Evolutionary conservation across 78 protist genomes (phyloP), one percentile per base, ranked within the genome.

Genomic region (Speleostelium caveatum): DNA sequence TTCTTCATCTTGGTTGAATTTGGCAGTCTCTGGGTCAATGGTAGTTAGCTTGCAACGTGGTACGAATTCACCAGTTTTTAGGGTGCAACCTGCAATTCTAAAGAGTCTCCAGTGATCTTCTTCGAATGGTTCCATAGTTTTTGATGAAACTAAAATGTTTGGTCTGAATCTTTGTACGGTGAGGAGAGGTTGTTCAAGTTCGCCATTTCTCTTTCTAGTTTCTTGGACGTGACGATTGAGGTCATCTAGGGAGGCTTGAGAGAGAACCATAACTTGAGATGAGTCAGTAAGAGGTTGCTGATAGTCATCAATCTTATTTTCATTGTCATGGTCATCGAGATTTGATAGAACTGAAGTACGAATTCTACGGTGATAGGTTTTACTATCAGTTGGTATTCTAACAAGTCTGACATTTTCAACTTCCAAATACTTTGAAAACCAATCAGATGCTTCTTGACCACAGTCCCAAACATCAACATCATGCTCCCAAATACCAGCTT

Each of bases 1-100:
- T 45, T 83, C 90, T 7, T 83, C 36, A n/a, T 67, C 78, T 2
- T 76, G 90, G 32, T 83, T 26, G 32, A 83, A 7, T 2, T 41
- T 63, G 32, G 58, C 90, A 12, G 17, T 41, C 6, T 67, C 24
- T 30, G 21, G 79, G 2, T 67, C 59, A 36, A 83, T 61, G 2
- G 90, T 83, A 6, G 78, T 83, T 0, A 83, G 5, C 7, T 55
- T 55, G n/a, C 90, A 83, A 32, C 90, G 28, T 28, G 66, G 69
- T 0, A 58, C 41, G n/a, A 45, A 39, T 22, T 59, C 56, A 45
- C 53, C 53, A 7, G 39, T 32, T 12, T 49, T 51, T 8, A 66
- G 8, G 0, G 59, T 0, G 8, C 22, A 24, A 16, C 49, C 58
- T 5, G 66, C 24, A 21, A 80, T 59, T 19, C 78, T 33, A 22